Evolutionary conservation across 768 basidiomycete genomes (phyloP), one percentile per base, ranked within the genome.

Genomic region (Macrolepiota fuliginosa): DNA sequence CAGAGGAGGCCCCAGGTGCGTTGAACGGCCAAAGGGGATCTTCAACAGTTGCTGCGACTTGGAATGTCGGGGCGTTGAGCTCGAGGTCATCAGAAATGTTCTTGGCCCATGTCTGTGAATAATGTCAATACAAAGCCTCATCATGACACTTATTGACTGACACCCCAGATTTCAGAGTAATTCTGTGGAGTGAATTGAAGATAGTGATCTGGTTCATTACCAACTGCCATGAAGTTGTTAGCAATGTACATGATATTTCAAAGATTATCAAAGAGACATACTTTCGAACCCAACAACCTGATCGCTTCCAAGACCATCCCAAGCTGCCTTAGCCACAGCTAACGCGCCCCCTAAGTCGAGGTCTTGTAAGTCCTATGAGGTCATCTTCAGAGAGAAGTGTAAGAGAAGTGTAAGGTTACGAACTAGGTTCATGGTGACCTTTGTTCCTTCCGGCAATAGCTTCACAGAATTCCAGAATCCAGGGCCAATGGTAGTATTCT

Each of bases 201-300:
- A 62, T 83, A 84, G 39, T 83, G 81, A 66, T 84, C 82, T 1
- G 82, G 82, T 68, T 84, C 83, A 54, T 84, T 84, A 22, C 83
- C 83, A 62, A 84, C 81, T 82, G 29, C 13, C 17, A 54, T 10
- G 53, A 22, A 56, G 17, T 55, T n/a, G 56, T 32, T 35, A 35
- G 50, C 25, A 15, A 36, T 29, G 32, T 19, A 17, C 7, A 15
- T 52, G 51, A 17, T 27, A 3, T 4, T 47, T 32, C 10, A 6
- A 39, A 5, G 45, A 63, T 57, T n/a, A 49, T 25, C 29, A 12
- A n/a, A 56, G 46, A 22, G 25, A 66, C 70, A 46, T 54, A 81
- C 82, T 82, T 72, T 84, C 82, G 40, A 83, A 75, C 1, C 74
- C 73, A 24, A 73, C 69, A 4, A 83, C 66, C 53, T 81, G 77